These are phyloP conservation scores for Pythium insidiosum DNA, from an alignment of 352 stramenopile species.

Conservation along the genomic window DNA sequence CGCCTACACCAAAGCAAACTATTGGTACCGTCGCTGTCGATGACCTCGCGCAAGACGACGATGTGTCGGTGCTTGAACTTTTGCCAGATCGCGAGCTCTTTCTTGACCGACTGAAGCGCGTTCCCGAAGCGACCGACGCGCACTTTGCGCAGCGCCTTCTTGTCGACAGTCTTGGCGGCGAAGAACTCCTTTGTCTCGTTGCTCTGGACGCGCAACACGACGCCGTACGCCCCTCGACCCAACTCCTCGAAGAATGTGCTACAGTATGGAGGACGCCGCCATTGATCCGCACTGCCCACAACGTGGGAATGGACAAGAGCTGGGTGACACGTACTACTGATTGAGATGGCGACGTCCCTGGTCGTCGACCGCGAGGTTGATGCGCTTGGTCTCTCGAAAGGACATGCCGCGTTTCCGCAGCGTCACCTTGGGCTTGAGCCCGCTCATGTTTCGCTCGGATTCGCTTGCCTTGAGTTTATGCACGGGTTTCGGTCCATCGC, in stretches of 20 bases:
- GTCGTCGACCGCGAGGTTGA: slow-evolving; percentile 37
- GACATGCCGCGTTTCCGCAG: slow-evolving; percentile 57
- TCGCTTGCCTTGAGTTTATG: slow-evolving; percentile 12
- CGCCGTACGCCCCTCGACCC: slow-evolving; percentile 61
- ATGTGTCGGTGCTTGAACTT: slow-evolving; percentile 94
- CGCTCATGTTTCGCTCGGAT: slow-evolving; percentile 30
- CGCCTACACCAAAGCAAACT: too few species aligned
- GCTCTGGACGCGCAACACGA: slow-evolving; percentile 59
- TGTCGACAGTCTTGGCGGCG: slow-evolving; percentile 71
- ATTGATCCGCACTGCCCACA: not conserved
- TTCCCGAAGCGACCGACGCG: slow-evolving; percentile 67
- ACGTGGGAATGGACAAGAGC: not conserved
- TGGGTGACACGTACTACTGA: slow-evolving; percentile 47
- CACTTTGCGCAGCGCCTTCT: slow-evolving; percentile 55
- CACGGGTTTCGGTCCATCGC: too few species aligned
- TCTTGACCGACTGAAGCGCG: slow-evolving; percentile 76
- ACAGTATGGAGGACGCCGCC: not conserved
- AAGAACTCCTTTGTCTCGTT: slow-evolving; percentile 66
- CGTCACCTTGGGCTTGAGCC: slow-evolving; percentile 46
- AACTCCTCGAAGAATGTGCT: slow-evolving; percentile 72
- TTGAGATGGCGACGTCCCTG: slow-evolving; percentile 56
- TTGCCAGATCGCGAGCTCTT: slow-evolving; percentile 96
- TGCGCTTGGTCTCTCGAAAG: slow-evolving; percentile 55
- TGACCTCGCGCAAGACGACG: slow-evolving; percentile 92
- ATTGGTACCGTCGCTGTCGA: slow-evolving; percentile 84